A percentile compares a stretch with the other conserved stretches of the same genome.
These are phyloP conservation scores for Musa acuminata DNA, from an alignment of 176 grass and related monocot species.

Conservation along the genomic window DNA sequence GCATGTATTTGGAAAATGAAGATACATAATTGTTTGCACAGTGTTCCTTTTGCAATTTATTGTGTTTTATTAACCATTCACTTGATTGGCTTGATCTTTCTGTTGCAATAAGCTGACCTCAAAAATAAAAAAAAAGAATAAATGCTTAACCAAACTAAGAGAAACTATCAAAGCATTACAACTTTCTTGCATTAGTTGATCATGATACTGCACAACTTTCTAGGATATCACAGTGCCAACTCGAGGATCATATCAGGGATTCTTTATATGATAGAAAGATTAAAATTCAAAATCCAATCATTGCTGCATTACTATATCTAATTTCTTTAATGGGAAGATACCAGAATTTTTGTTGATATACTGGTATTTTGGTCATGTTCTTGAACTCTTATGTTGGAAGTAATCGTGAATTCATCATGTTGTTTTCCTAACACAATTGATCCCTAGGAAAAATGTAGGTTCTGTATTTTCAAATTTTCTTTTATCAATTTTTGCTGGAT, in stretches of 20 bases:
- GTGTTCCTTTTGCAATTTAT: not conserved
- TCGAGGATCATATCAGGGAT: not conserved
- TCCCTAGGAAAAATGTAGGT: too few species aligned
- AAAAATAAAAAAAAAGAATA: not conserved
- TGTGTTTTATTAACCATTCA: not conserved
- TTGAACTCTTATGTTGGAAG: too few species aligned
- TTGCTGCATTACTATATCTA: not conserved
- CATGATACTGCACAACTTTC: not conserved
- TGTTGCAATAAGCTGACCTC: not conserved
- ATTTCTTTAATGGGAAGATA: not conserved
- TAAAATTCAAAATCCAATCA: not conserved
- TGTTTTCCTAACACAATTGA: too few species aligned
- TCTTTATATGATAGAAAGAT: not conserved
- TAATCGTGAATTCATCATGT: too few species aligned
- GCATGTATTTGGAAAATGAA: not conserved
- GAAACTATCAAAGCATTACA: not conserved
- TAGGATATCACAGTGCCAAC: not conserved
- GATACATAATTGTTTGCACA: not conserved
- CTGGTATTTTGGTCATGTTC: too few species aligned
- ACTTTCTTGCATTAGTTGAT: not conserved
- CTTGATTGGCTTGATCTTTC: not conserved
- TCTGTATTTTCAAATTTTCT: too few species aligned
- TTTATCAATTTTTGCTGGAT: too few species aligned
- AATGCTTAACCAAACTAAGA: not conserved
- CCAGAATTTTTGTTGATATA: not conserved